Evolutionary conservation across 805 yeast species (phyloP).

Genomic region (Yamadazyma sp.): DNA sequence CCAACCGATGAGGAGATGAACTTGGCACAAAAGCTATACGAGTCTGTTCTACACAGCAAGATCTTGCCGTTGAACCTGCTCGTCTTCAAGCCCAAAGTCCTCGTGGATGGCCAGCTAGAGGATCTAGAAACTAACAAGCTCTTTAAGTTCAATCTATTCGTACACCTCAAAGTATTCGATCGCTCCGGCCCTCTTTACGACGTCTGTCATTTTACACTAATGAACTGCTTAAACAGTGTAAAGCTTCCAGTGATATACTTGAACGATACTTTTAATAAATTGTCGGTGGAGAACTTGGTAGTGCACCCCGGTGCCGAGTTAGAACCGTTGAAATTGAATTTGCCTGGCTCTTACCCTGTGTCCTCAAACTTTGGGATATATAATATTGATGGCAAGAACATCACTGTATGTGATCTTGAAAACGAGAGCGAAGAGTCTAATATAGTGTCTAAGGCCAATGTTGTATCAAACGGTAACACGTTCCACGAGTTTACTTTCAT

Average conservation of each 20-base stretch:
- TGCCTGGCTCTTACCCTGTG: slow-evolving; percentile 5
- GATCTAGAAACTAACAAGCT: slow-evolving; percentile 11
- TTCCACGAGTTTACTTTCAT: slow-evolving; percentile 35
- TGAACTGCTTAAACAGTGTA: slow-evolving; percentile 59
- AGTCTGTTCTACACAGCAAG: slow-evolving; percentile 57
- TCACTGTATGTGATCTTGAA: slow-evolving; percentile 16
- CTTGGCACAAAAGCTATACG: slow-evolving; percentile 63
- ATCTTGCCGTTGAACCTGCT: slow-evolving; percentile 39
- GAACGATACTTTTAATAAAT: slow-evolving; percentile 11
- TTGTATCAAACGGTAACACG: slow-evolving; percentile 11
- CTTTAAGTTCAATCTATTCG: slow-evolving; percentile 56
- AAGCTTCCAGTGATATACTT: slow-evolving; percentile 63
- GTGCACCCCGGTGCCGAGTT: slow-evolving; percentile 5
- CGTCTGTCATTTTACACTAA: slow-evolving; percentile 65
- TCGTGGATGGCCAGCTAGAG: slow-evolving; percentile 17
- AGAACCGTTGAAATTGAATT: slow-evolving; percentile 8
- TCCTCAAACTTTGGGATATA: slow-evolving; percentile 18
- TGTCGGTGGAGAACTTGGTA: slow-evolving; percentile 9
- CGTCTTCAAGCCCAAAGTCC: slow-evolving; percentile 27
- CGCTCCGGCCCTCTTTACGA: slow-evolving; percentile 82
- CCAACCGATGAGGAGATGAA: slow-evolving; percentile 87
- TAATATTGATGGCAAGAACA: slow-evolving; percentile 11
- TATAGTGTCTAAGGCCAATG: slow-evolving; percentile 11
- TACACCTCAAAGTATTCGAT: slow-evolving; percentile 73
- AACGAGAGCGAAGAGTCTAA: slow-evolving; percentile 18